A percentile compares a stretch with the other conserved stretches of the same genome.
These are phyloP conservation scores for Leptomonas pyrrhocoris DNA, from an alignment of 208 protist genomes.

Conservation along the genomic window DNA sequence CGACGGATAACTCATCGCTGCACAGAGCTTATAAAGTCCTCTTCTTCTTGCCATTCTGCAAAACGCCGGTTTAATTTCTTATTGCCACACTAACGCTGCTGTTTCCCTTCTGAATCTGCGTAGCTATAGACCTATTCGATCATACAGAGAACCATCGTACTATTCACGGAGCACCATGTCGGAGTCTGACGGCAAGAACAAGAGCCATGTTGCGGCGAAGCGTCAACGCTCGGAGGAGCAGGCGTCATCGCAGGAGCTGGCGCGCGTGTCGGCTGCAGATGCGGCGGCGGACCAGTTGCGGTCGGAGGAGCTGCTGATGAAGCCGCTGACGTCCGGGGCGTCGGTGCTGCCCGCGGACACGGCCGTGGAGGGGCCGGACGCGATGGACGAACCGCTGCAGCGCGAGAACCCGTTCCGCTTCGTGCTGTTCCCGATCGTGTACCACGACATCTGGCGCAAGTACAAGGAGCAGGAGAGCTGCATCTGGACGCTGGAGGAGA, in stretches of 20 bases:
- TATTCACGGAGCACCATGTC: slow-evolving; percentile 6
- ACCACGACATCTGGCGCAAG: slow-evolving; percentile 98
- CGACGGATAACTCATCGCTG: too few species aligned
- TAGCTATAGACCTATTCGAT: too few species aligned
- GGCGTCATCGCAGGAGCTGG: slow-evolving; percentile 1
- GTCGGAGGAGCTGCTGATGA: slow-evolving; percentile 13
- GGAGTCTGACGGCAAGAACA: background rate
- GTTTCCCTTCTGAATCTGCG: too few species aligned
- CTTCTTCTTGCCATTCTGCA: too few species aligned
- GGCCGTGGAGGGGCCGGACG: slow-evolving; percentile 16
- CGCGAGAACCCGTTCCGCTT: slow-evolving; percentile 96
- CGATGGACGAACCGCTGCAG: slow-evolving; percentile 93
- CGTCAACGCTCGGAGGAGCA: slow-evolving; percentile 13
- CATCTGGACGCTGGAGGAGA: slow-evolving; percentile 99
- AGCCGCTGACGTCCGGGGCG: slow-evolving; percentile 6
- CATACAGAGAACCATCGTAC: too few species aligned
- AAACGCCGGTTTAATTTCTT: too few species aligned
- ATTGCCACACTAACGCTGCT: too few species aligned
- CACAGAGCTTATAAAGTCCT: too few species aligned
- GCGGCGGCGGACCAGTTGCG: background rate
- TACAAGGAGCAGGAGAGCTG: slow-evolving; percentile 99
- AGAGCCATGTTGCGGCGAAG: slow-evolving; percentile 1
- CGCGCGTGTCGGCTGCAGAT: slow-evolving; percentile 2
- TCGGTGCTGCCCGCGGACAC: slow-evolving; percentile 14
- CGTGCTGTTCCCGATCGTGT: slow-evolving; percentile 98